A percentile compares a stretch with the other conserved stretches of the same genome.
Conservation (phyloP, 441 rosid genomes). For the Arabidopsis hybrid region DNA sequence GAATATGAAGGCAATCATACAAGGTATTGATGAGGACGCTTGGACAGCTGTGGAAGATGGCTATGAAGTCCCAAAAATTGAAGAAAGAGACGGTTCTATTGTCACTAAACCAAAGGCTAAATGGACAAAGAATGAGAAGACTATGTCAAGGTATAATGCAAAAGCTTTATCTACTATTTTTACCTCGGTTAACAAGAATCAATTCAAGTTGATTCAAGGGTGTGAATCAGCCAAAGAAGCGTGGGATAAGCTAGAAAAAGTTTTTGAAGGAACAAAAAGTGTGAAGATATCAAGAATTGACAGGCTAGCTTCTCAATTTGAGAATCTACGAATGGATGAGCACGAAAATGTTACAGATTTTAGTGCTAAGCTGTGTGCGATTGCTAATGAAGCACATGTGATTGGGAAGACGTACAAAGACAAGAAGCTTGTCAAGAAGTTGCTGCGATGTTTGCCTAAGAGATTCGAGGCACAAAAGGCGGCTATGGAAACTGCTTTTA, state of each 20-base stretch:
- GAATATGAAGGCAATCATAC: conserved; percentile 12
- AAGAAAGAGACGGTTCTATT: background rate
- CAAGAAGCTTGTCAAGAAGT: background rate
- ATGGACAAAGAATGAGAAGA: background rate
- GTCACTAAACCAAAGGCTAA: background rate
- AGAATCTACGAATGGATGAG: background rate
- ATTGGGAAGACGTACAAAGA: background rate
- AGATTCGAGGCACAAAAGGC: background rate
- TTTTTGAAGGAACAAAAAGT: background rate
- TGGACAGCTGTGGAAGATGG: background rate
- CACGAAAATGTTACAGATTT: background rate
- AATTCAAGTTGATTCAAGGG: background rate
- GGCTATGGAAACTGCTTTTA: background rate
- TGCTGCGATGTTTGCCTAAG: background rate
- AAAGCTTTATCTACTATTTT: background rate
- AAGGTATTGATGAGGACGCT: background rate
- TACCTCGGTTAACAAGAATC: background rate
- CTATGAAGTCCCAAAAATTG: too few relatives aligned
- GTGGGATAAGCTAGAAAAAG: background rate
- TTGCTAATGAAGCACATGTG: background rate
- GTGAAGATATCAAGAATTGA: background rate
- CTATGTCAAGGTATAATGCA: background rate
- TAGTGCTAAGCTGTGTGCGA: background rate
- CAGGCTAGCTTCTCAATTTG: background rate
- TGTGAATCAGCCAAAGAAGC: background rate